Base-by-base conservation (phyloP, 2,329 filamentous ascomycete species). In the Claviceps sorghi region DNA sequence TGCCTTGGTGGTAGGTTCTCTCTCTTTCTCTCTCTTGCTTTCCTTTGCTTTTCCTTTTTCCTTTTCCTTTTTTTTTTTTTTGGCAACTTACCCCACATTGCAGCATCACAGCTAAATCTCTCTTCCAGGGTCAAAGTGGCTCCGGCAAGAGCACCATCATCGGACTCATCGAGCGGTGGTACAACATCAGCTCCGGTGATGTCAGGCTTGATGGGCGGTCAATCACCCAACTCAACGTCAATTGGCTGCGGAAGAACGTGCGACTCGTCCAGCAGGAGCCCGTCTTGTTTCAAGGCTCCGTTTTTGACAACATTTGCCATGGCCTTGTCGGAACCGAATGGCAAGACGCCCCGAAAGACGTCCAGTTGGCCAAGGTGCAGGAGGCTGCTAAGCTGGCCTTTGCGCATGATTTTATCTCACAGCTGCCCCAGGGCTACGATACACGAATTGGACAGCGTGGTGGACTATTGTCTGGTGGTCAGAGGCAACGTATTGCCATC, bases 381-480 rank as follows among this genome's bases (percentile, higher is more conserved):
- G 66, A 71, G 30, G 76, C 76, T 2, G 74, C 72, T 46, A 65
- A 65, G 49, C 67, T 72, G 56, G 72, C 75, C 1, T 76, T 72
- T 61, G 75, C 75, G 5, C 67, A 75, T 51, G 72, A 74, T 15
- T 78, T 78, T 54, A 74, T 78, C 42, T 58, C 64, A 3, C 64
- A 68, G 30, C 64, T 78, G 0, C 74, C 76, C 1, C 56, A 68
- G 53, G 76, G 65, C 4, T 69, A 70, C 58, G 69, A 76, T 2
- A 82, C 82, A 0, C 67, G 72, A 8, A 78, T 84, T 8, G 82
- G 82, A 6, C 77, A 83, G 58, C 73, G 75, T 11, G 82, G 82
- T 1, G 76, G 79, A 38, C 77, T 81, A 50, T 67, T 85, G 0
- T 82, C 78, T 9, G 56, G 56, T 10, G 56, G 56, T 1, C 56